Conservation (phyloP, 257 asterid genomes). For the Solanum medicagineum region DNA sequence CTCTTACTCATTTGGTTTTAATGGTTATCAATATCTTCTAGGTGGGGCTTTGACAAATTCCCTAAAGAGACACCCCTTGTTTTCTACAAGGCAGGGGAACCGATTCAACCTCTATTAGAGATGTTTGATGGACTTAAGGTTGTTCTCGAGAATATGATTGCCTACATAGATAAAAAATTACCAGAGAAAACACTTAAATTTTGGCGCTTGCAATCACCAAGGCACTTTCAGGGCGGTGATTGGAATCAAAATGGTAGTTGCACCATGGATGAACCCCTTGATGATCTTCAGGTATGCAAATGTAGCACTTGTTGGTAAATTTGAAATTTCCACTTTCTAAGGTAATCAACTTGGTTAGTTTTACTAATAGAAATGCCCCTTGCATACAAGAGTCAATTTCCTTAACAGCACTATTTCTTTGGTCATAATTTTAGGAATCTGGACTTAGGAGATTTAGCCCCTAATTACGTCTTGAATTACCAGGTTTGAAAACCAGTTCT, state of each 20-base stretch:
- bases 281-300: slow-evolving; percentile 51
- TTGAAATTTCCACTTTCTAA: not conserved
- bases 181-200: slow-evolving; percentile 52
- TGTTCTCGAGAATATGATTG: slow-evolving; percentile 61
- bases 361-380: not conserved
- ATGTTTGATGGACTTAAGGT: slow-evolving; percentile 53
- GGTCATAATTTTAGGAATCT: too few species aligned
- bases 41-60: slow-evolving; percentile 95
- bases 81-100: slow-evolving; percentile 67
- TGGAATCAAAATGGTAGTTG: slow-evolving; percentile 99
- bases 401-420: too few species aligned
- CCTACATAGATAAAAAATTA: slow-evolving; percentile 46
- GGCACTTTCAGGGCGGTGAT: slow-evolving; percentile 94
- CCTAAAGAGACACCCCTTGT: slow-evolving; percentile 79
- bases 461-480: too few species aligned
- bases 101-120: slow-evolving; percentile 57
- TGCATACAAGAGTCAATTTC: not conserved
- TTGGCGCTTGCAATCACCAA: slow-evolving; percentile 94
- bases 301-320: not conserved
- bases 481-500: too few species aligned
- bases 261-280: slow-evolving; percentile 57
- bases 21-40: slow-evolving; percentile 12
- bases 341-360: not conserved
- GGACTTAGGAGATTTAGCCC: too few species aligned
- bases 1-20: not conserved